Percentiles rank a stretch among this genome's conserved stretches.
These are phyloP conservation scores for Lolium rigidum DNA, from an alignment of 176 grass and related monocot genomes.

Conservation along the genomic window DNA sequence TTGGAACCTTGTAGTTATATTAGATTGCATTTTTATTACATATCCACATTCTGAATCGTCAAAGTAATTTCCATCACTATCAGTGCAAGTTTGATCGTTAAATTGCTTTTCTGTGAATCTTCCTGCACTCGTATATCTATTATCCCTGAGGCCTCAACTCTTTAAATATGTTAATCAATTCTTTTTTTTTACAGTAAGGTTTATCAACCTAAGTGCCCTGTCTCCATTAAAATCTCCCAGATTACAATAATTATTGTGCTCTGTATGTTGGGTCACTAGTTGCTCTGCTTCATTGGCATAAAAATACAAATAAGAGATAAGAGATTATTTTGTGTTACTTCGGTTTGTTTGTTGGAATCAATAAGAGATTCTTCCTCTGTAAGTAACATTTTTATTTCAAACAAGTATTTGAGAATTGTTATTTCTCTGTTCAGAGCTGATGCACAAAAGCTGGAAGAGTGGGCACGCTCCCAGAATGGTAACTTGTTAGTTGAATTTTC, in stretches of 20 bases:
- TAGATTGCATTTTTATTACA: background rate
- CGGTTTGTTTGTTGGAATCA: conserved; percentile 33
- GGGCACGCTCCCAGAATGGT: conserved; percentile 79
- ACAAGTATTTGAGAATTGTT: conserved; percentile 38
- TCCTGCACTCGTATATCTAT: conserved; percentile 23
- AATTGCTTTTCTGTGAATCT: background rate
- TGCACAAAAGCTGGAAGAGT: conserved; percentile 89
- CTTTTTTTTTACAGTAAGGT: conserved; percentile 7
- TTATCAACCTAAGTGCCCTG: background rate
- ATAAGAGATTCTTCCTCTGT: conserved; percentile 17
- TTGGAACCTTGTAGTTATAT: conserved; percentile 24
- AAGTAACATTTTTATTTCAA: conserved; percentile 21
- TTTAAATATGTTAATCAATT: background rate
- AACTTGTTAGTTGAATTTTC: conserved; percentile 80
- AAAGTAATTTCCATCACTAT: conserved; percentile 23
- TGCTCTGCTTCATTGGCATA: conserved; percentile 27
- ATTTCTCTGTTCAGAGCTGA: conserved; percentile 53
- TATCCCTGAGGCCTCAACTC: background rate
- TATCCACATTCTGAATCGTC: background rate
- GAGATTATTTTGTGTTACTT: background rate
- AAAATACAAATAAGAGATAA: background rate
- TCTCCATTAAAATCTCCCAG: conserved; percentile 23
- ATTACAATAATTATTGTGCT: background rate
- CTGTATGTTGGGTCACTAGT: conserved; percentile 19
- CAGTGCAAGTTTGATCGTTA: background rate